Evolutionary conservation across 2,329 filamentous ascomycete genomes (phyloP).

Genomic region (Colletotrichum sublineola): DNA sequence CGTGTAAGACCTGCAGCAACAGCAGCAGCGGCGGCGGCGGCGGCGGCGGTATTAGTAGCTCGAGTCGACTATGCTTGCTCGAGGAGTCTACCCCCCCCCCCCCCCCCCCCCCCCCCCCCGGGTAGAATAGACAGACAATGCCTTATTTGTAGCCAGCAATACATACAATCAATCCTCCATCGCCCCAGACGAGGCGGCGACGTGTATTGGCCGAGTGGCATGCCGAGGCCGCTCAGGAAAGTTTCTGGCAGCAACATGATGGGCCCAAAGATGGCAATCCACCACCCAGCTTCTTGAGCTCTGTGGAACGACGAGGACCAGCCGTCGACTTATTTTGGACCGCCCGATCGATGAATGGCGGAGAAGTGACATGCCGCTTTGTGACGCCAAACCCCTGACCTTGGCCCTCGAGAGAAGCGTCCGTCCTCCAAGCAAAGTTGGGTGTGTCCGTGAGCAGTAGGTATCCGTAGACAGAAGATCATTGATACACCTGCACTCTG

Average conservation of each 20-base stretch:
- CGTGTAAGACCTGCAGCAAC: not conserved
- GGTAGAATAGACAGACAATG: not conserved
- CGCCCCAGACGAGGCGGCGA: not conserved
- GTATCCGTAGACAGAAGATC: not conserved
- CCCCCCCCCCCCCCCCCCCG: too few species aligned
- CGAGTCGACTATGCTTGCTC: not conserved
- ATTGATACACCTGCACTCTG: not conserved
- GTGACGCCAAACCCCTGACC: not conserved
- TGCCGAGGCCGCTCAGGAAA: not conserved
- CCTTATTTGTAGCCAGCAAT: not conserved
- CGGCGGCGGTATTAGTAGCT: not conserved
- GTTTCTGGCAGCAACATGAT: not conserved
- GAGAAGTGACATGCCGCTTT: not conserved
- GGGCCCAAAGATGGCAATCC: not conserved
- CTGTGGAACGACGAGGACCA: constrained; percentile 14
- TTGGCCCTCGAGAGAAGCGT: not conserved
- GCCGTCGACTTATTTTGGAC: constrained; percentile 25
- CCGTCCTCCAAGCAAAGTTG: not conserved
- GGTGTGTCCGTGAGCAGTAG: not conserved
- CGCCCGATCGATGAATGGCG: not conserved
- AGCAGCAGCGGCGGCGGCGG: not conserved
- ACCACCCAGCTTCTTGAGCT: not conserved
- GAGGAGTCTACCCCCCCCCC: not conserved
- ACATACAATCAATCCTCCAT: not conserved
- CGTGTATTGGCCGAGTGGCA: not conserved